Evolutionary conservation across 306 rosid genomes (phyloP).

Genomic region (Coriaria nepalensis): DNA sequence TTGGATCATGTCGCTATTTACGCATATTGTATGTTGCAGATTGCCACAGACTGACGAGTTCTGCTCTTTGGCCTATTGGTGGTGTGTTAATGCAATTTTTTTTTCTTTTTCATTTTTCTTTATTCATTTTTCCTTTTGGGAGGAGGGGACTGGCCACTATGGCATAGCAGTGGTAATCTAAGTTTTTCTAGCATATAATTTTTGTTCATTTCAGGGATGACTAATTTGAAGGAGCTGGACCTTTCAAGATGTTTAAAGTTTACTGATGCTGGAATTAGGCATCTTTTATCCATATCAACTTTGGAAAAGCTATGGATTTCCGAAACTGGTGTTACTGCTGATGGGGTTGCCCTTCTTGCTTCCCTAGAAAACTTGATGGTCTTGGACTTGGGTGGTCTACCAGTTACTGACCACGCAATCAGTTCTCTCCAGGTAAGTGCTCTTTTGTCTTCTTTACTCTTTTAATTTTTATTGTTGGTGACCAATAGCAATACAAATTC

Average conservation of each 20-base stretch:
- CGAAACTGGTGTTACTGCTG: slow-evolving; percentile 47
- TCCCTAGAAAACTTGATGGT: slow-evolving; percentile 43
- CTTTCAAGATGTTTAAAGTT: slow-evolving; percentile 66
- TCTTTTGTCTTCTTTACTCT: neutral
- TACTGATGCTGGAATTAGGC: slow-evolving; percentile 57
- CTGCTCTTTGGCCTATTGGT: slow-evolving; percentile 67
- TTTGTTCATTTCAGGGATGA: slow-evolving; percentile 40
- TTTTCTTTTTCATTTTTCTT: neutral
- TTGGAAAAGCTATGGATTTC: slow-evolving; percentile 57
- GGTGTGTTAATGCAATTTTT: slow-evolving; percentile 27
- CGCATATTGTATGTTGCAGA: slow-evolving; percentile 42
- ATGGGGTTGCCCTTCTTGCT: slow-evolving; percentile 54
- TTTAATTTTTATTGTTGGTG: neutral
- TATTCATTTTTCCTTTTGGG: too few relatives aligned
- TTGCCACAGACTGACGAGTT: slow-evolving; percentile 47
- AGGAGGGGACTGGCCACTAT: too few relatives aligned
- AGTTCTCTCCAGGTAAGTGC: slow-evolving; percentile 46
- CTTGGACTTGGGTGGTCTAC: slow-evolving; percentile 88
- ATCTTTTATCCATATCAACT: slow-evolving; percentile 43
- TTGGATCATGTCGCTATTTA: slow-evolving; percentile 63
- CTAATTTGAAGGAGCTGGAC: slow-evolving; percentile 49
- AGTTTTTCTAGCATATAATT: neutral
- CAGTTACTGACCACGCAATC: slow-evolving; percentile 51
- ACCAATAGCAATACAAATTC: slow-evolving; percentile 1
- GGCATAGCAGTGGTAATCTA: neutral